A percentile compares a stretch with the other conserved stretches of the same genome.
phyloP scores from a whole-genome alignment of 495 filamentous ascomycete genomes.

The Pseudevernia furfuracea region DNA sequence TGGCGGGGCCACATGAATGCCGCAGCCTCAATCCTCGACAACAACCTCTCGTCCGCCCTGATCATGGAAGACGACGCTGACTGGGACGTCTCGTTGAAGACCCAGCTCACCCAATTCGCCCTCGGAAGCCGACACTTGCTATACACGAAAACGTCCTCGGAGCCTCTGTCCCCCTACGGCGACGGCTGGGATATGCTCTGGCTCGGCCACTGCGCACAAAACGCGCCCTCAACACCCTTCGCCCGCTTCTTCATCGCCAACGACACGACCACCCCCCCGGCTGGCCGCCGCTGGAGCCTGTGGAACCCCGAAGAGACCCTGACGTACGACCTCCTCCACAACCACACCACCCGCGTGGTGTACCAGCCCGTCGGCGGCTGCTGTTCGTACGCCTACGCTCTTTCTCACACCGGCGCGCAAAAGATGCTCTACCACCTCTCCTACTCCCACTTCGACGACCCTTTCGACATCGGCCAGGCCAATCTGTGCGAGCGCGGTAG shows the following conservation, averaged over 20 bases:
- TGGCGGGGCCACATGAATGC: background rate
- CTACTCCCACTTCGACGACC: background rate
- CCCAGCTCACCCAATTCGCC: slow-evolving; percentile 42
- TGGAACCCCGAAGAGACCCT: background rate
- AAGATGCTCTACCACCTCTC: background rate
- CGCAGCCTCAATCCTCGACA: slow-evolving; percentile 32
- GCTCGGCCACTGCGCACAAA: slow-evolving; percentile 41
- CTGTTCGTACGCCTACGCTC: background rate
- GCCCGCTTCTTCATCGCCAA: background rate
- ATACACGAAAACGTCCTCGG: slow-evolving; percentile 23
- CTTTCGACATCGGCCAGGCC: background rate
- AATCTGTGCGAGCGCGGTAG: background rate
- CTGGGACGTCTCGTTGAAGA: slow-evolving; percentile 45
- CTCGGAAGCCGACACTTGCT: slow-evolving; percentile 27
- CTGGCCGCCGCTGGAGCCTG: background rate
- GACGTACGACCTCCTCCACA: background rate
- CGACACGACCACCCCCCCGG: background rate
- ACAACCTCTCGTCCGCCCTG: slow-evolving; percentile 39
- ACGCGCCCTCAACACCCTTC: background rate
- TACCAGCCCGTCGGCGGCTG: background rate
- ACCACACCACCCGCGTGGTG: background rate
- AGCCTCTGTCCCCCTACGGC: slow-evolving; percentile 42
- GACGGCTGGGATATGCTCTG: slow-evolving; percentile 49
- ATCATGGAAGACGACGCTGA: slow-evolving; percentile 51
- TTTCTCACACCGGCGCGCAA: background rate